Conservation (phyloP, 306 rosid species). For the Pachyrhizus erosus region DNA sequence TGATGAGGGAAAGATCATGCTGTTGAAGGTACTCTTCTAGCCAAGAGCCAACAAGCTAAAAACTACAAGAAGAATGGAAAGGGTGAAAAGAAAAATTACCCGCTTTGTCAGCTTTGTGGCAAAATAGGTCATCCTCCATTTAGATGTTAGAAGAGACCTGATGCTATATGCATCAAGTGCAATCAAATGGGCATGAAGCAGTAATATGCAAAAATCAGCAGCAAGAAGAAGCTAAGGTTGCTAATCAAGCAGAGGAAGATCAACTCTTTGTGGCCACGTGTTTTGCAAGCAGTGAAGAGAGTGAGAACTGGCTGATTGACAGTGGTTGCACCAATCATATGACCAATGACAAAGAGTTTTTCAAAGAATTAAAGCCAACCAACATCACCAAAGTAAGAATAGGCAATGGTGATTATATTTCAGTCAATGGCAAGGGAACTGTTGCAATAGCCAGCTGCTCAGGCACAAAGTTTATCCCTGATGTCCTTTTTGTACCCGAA, state of each 20-base stretch:
- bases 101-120: neutral
- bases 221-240: neutral
- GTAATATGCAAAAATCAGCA: neutral
- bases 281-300: neutral
- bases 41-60: neutral
- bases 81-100: neutral
- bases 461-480: too few relatives aligned
- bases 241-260: neutral
- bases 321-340: too few relatives aligned
- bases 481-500: too few relatives aligned
- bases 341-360: too few relatives aligned
- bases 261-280: neutral
- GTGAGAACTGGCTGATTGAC: neutral
- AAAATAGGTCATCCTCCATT: neutral
- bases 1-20: neutral
- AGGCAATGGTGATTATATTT: too few relatives aligned
- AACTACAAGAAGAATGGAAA: neutral
- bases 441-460: too few relatives aligned
- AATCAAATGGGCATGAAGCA: slow-evolving; percentile 10
- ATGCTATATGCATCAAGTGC: slow-evolving; percentile 8
- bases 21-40: neutral
- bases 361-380: too few relatives aligned
- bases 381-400: too few relatives aligned
- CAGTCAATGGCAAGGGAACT: too few relatives aligned
- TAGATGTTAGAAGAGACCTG: slow-evolving; percentile 3